A percentile compares a stretch with the other conserved stretches of the same genome.
phyloP scores from a whole-genome alignment of 2,329 filamentous ascomycete species.

The Aspergillus brasiliensis region DNA sequence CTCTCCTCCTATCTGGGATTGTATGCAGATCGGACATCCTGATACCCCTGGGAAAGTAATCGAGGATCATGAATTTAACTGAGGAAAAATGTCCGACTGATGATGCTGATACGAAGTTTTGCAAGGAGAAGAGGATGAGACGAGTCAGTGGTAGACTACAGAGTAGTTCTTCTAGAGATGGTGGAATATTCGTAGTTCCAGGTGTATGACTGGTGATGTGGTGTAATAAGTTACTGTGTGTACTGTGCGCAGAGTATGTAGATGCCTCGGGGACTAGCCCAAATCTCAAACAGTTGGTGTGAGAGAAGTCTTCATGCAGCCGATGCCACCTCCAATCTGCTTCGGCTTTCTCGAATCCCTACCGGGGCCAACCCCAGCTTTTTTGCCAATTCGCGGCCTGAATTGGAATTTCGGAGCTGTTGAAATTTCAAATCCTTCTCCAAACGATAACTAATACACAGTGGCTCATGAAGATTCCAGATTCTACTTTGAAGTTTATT shows the following conservation, averaged over 20 bases:
- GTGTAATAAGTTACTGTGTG: not conserved
- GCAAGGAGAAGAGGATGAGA: no score
- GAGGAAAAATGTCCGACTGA: no score
- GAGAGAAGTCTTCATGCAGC: slow-evolving; percentile 15
- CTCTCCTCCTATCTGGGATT: not conserved
- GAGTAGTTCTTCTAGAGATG: no score
- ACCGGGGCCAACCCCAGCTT: slow-evolving; percentile 13
- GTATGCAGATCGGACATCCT: not conserved
- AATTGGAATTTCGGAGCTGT: not conserved
- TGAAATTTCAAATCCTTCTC: not conserved
- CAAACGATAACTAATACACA: no score
- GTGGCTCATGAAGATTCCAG: not conserved
- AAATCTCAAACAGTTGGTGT: slow-evolving; percentile 23
- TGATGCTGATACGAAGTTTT: no score
- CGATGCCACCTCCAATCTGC: slow-evolving; percentile 13
- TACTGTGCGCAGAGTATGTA: not conserved
- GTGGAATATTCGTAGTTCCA: no score
- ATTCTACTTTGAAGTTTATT: not conserved
- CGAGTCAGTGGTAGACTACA: no score
- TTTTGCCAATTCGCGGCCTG: slow-evolving; percentile 4
- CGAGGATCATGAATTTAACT: no score
- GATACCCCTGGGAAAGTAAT: not conserved
- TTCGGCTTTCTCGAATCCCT: slow-evolving; percentile 11
- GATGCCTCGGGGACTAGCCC: slow-evolving; percentile 10
- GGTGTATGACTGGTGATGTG: no score